These are phyloP conservation scores for Yueomyces sp. DNA, from an alignment of 805 yeast genomes.

Conservation along the genomic window DNA sequence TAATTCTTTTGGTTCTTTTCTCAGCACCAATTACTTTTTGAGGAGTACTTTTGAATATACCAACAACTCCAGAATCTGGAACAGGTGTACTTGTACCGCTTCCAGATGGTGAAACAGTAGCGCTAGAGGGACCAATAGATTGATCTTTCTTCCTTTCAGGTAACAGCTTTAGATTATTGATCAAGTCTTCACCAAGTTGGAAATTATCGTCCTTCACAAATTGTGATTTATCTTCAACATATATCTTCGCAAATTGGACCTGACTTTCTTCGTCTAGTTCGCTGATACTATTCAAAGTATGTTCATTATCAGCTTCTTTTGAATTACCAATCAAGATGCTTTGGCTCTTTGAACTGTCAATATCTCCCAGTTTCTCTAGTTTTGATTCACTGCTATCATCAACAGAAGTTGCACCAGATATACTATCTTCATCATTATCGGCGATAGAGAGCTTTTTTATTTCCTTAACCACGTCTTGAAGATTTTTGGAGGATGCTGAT, in stretches of 20 bases:
- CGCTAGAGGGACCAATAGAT: not conserved
- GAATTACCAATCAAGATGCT: not conserved
- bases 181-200: conserved; percentile 19
- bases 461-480: conserved; percentile 11
- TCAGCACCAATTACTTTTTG: conserved; percentile 40
- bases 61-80: not conserved
- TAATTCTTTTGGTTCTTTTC: conserved; percentile 57
- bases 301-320: not conserved
- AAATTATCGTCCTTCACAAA: conserved; percentile 24
- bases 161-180: conserved; percentile 4
- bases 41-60: conserved; percentile 9
- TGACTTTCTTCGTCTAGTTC: conserved; percentile 12
- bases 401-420: not conserved
- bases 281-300: conserved; percentile 2
- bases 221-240: conserved; percentile 19
- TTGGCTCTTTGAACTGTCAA: not conserved
- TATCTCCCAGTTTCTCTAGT: no score
- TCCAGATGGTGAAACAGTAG: not conserved
- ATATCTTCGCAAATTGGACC: conserved; percentile 16
- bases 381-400: not conserved
- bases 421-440: not conserved
- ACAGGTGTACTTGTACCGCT: conserved; percentile 3
- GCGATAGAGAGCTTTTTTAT: conserved; percentile 1
- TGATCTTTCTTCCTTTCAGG: not conserved
- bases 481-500: not conserved